Evolutionary conservation across 2,329 filamentous ascomycete species (phyloP).

Genomic region (Cucurbitaria berberidis): DNA sequence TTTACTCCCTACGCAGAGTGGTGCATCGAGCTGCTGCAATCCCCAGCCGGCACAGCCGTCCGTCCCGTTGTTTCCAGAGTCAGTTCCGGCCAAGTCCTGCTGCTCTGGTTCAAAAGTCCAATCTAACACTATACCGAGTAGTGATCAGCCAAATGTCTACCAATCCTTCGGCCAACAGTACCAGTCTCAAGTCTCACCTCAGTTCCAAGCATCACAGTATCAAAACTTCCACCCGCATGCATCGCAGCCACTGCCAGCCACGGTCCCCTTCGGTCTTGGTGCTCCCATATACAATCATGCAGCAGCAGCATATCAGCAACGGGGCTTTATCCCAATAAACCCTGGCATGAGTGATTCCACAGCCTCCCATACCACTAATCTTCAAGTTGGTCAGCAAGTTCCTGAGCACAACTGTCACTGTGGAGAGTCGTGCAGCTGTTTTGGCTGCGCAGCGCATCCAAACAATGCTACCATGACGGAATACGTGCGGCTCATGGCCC

Average conservation of each 20-base stretch:
- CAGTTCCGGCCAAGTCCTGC: constrained; percentile 38
- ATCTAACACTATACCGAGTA: constrained; percentile 5
- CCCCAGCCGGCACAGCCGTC: constrained; percentile 29
- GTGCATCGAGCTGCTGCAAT: constrained; percentile 41
- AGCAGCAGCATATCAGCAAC: constrained; percentile 38
- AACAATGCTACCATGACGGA: constrained; percentile 69
- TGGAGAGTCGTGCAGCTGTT: constrained; percentile 69
- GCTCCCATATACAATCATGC: constrained; percentile 45
- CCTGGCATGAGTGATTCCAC: constrained; percentile 16
- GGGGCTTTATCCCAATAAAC: constrained; percentile 43
- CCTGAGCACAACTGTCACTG: constrained; percentile 63
- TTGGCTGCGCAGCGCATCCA: constrained; percentile 71
- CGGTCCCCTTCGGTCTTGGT: constrained; percentile 37
- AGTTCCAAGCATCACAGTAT: constrained; percentile 28
- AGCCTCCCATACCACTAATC: constrained; percentile 31
- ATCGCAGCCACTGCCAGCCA: constrained; percentile 15
- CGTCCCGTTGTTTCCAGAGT: constrained; percentile 19
- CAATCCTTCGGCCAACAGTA: constrained; percentile 25
- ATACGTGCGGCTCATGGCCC: constrained; percentile 54
- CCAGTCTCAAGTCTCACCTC: constrained; percentile 28
- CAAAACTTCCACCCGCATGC: constrained; percentile 25
- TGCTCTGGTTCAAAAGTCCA: constrained; percentile 34
- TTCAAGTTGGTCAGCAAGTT: constrained; percentile 43
- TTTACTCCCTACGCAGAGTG: constrained; percentile 33
- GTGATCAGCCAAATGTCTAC: constrained; percentile 9